phyloP scores from a whole-genome alignment of 768 basidiomycete species.

The Lactifluus echinatus region DNA sequence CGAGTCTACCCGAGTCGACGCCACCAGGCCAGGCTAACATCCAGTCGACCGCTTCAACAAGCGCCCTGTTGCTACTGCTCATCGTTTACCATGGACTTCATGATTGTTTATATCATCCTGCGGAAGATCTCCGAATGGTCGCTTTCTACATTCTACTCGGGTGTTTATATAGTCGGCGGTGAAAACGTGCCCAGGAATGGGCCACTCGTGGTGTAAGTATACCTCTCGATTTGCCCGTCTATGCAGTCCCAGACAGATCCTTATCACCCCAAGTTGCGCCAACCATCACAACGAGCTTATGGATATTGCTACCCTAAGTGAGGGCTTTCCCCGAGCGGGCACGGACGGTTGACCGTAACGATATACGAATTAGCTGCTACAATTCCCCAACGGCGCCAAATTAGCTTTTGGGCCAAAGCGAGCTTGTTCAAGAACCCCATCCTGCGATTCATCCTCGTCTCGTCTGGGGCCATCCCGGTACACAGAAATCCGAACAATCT shows the following conservation, averaged over 20 bases:
- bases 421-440: conserved; percentile 73
- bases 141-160: conserved; percentile 77
- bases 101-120: conserved; percentile 58
- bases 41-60: not conserved
- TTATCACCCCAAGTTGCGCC: conserved; percentile 37
- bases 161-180: conserved; percentile 73
- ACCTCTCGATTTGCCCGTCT: not conserved
- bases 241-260: not conserved
- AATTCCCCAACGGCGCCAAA: conserved; percentile 70
- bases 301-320: conserved; percentile 42
- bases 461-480: conserved; percentile 92
- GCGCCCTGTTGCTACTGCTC: not conserved
- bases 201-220: conserved; percentile 83
- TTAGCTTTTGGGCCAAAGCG: conserved; percentile 93
- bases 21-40: too few relatives aligned
- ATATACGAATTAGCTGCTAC: conserved; percentile 47
- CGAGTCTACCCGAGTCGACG: not conserved
- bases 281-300: conserved; percentile 49
- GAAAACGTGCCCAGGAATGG: conserved; percentile 83
- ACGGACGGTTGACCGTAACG: not conserved
- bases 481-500: conserved; percentile 90
- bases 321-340: conserved; percentile 12
- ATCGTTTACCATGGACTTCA: conserved; percentile 23
- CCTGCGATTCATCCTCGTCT: conserved; percentile 61
- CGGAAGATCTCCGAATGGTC: conserved; percentile 64